Conservation (phyloP, 164 flowering plant species). For the Kingdonia uniflora region DNA sequence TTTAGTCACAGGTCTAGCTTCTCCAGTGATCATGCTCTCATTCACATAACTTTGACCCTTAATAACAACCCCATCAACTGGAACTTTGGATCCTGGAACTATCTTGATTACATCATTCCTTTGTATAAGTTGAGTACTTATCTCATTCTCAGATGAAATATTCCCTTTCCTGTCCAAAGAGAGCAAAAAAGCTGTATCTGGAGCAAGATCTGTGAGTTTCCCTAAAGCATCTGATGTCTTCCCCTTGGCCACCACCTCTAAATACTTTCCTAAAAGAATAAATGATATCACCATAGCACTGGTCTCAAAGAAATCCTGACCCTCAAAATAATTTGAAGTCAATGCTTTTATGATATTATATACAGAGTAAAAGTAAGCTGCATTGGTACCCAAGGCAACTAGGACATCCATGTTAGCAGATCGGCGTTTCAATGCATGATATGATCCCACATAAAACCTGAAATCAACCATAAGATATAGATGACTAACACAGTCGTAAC, state of each 20-base stretch:
- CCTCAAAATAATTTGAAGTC: conserved; percentile 55
- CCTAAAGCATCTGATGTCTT: conserved; percentile 90
- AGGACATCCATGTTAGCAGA: conserved; percentile 96
- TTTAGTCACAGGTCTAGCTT: conserved; percentile 67
- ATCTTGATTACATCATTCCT: conserved; percentile 75
- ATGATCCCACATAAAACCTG: conserved; percentile 86
- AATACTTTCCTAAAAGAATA: conserved; percentile 81
- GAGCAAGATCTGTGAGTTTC: conserved; percentile 78
- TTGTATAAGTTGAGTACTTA: conserved; percentile 71
- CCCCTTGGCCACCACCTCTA: conserved; percentile 89
- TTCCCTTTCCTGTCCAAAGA: conserved; percentile 49
- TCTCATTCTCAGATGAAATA: conserved; percentile 64
- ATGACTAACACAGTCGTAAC: neutral
- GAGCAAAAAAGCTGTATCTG: conserved; percentile 59
- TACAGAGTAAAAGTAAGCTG: conserved; percentile 87
- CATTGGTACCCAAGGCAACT: conserved; percentile 95
- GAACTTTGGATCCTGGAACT: conserved; percentile 82
- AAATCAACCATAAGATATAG: conserved; percentile 12
- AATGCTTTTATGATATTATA: conserved; percentile 53
- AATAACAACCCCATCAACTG: conserved; percentile 78
- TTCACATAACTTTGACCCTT: conserved; percentile 88
- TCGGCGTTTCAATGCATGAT: conserved; percentile 64
- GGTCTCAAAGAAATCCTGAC: conserved; percentile 90
- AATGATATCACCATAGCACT: conserved; percentile 93
- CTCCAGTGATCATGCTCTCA: conserved; percentile 98